Evolutionary conservation across 1,284 basidiomycete species (phyloP).

Genomic region (Melampsora americana): DNA sequence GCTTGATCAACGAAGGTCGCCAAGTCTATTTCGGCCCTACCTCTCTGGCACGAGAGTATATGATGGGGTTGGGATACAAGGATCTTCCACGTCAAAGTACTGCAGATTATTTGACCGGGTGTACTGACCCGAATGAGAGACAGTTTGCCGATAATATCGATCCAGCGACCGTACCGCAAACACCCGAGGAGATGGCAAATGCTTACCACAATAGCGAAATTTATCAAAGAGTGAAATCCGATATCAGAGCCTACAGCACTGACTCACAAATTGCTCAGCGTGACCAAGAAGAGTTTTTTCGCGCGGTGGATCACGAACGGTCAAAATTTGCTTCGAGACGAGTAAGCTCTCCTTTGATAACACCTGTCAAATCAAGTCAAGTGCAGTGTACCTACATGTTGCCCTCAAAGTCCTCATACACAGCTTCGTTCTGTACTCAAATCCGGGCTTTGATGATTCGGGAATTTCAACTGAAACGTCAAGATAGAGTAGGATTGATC

Average conservation of each 20-base stretch:
- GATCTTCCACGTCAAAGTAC: constrained; percentile 65
- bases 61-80: constrained; percentile 67
- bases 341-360: not conserved
- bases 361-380: not conserved
- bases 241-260: constrained; percentile 65
- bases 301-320: constrained; percentile 75
- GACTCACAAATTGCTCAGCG: constrained; percentile 59
- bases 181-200: constrained; percentile 57
- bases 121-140: constrained; percentile 56
- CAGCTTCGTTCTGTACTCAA: constrained; percentile 58
- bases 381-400: too few relatives aligned
- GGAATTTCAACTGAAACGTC: constrained; percentile 54
- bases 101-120: constrained; percentile 57
- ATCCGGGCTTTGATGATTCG: constrained; percentile 48
- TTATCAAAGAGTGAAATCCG: constrained; percentile 59
- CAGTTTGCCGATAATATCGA: constrained; percentile 55
- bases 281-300: constrained; percentile 68
- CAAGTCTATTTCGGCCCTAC: constrained; percentile 77
- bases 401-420: constrained; percentile 67
- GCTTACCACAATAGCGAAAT: constrained; percentile 65
- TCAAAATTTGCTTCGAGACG: constrained; percentile 75
- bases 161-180: constrained; percentile 48
- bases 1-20: constrained; percentile 72
- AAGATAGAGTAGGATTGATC: constrained; percentile 52
- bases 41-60: constrained; percentile 71